Evolutionary conservation across 192 early-diverging fungal genomes (phyloP).

Genomic region (Coemansia asiatica): DNA sequence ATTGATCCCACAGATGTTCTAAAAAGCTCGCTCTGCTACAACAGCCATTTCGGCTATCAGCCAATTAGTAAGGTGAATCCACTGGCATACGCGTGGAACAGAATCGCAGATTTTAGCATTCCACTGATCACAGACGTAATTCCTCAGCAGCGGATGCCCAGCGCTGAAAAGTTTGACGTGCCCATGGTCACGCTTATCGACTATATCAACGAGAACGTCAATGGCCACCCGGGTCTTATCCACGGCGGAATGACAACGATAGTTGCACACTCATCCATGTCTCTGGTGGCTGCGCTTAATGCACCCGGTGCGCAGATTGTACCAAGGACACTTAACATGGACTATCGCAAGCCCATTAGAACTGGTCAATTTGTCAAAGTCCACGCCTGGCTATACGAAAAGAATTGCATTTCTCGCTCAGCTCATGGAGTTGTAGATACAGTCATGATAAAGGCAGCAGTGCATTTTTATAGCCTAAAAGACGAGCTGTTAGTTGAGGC

Average conservation of each 20-base stretch:
- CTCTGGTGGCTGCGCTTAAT: slow-evolving; percentile 38
- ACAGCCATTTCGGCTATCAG: slow-evolving; percentile 37
- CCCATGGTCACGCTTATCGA: slow-evolving; percentile 45
- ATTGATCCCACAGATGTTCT: slow-evolving; percentile 21
- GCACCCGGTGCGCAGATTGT: slow-evolving; percentile 15
- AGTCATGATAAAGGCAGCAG: slow-evolving; percentile 10
- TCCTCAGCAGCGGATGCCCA: slow-evolving; percentile 20
- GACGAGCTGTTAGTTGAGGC: slow-evolving; percentile 41
- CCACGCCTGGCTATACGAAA: slow-evolving; percentile 41
- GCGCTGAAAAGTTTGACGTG: neutral
- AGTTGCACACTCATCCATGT: slow-evolving; percentile 38
- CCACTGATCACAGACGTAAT: slow-evolving; percentile 21
- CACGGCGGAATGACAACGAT: slow-evolving; percentile 50
- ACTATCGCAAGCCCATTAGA: slow-evolving; percentile 42
- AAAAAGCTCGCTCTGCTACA: neutral
- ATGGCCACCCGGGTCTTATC: slow-evolving; percentile 41
- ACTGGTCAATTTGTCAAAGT: slow-evolving; percentile 45
- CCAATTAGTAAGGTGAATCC: slow-evolving; percentile 25
- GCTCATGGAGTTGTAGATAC: neutral
- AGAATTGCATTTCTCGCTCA: neutral
- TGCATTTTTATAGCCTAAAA: slow-evolving; percentile 31
- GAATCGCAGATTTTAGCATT: neutral
- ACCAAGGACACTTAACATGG: slow-evolving; percentile 43
- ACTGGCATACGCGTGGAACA: slow-evolving; percentile 34
- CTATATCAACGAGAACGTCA: slow-evolving; percentile 34